phyloP scores from a whole-genome alignment of 179 eudicot species.

The Spinacia oleracea region DNA sequence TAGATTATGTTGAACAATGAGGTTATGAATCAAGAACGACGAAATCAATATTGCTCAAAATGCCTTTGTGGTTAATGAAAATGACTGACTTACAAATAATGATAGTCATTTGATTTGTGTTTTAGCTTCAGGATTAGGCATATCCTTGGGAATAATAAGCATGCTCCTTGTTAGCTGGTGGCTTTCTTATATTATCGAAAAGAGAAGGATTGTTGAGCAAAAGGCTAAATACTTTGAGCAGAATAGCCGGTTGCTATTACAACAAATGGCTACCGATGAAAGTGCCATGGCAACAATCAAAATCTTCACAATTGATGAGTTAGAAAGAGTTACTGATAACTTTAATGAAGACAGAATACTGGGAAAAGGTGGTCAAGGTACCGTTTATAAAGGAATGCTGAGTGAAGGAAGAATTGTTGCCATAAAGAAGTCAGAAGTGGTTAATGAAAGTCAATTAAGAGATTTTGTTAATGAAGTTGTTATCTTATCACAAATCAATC shows the following conservation, averaged over 20 bases:
- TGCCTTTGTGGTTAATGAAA: too few species aligned
- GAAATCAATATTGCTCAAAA: too few species aligned
- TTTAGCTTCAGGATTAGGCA: conserved; percentile 27
- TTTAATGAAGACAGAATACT: conserved; percentile 45
- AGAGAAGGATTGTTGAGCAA: conserved; percentile 23
- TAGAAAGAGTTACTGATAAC: conserved; percentile 52
- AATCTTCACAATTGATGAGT: conserved; percentile 41
- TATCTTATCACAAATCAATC: conserved; percentile 50
- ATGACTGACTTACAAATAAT: too few species aligned
- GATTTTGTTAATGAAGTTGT: conserved; percentile 59
- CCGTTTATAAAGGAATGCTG: conserved; percentile 56
- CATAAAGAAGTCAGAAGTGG: conserved; percentile 42
- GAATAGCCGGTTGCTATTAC: conserved; percentile 39
- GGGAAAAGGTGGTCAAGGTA: conserved; percentile 66
- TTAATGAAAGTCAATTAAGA: conserved; percentile 33
- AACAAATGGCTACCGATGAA: conserved; percentile 34
- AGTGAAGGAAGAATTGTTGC: conserved; percentile 47
- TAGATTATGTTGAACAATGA: too few species aligned
- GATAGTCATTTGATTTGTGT: too few species aligned
- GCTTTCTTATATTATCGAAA: conserved; percentile 18
- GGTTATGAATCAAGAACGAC: too few species aligned
- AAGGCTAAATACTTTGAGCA: conserved; percentile 31
- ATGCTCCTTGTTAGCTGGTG: conserved; percentile 31
- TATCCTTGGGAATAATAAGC: conserved; percentile 33
- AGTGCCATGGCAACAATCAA: conserved; percentile 33